phyloP scores from a whole-genome alignment of 2,329 filamentous ascomycete species.

The Herpotrichia juniperi region DNA sequence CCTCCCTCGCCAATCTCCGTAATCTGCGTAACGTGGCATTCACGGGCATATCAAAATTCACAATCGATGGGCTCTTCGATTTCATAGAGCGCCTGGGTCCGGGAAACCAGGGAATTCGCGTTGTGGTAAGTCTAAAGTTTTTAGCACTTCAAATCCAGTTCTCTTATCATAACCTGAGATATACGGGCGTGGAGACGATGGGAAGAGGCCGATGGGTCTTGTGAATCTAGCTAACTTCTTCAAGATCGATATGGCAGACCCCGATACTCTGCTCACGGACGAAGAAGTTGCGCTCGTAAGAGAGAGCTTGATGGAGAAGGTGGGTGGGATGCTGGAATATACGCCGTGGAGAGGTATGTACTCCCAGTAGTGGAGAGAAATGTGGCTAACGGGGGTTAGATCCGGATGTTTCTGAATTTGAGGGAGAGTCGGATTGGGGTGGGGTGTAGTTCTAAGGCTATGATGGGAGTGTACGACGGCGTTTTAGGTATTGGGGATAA shows the following conservation, averaged over 20 bases:
- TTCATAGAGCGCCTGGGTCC: constrained; percentile 50
- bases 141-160: no score
- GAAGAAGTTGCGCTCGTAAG: constrained; percentile 47
- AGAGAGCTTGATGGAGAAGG: constrained; percentile 45
- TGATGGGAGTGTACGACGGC: no score
- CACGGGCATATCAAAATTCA: constrained; percentile 62
- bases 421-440: constrained; percentile 52
- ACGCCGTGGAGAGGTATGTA: constrained; percentile 49
- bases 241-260: constrained; percentile 49
- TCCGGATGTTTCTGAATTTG: constrained; percentile 53
- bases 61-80: constrained; percentile 55
- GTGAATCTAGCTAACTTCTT: no score
- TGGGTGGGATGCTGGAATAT: constrained; percentile 53
- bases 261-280: constrained; percentile 48
- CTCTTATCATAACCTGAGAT: no score
- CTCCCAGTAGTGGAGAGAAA: no score
- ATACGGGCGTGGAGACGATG: no score
- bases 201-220: no score
- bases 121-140: constrained; percentile 50
- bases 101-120: constrained; percentile 49
- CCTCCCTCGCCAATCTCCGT: constrained; percentile 52
- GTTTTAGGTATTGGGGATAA: no score
- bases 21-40: constrained; percentile 61
- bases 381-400: no score
- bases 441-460: neutral